Percentiles rank a stretch among this genome's conserved stretches.
Conservation (phyloP, 164 flowering plant species). For the Dillenia turbinata region DNA sequence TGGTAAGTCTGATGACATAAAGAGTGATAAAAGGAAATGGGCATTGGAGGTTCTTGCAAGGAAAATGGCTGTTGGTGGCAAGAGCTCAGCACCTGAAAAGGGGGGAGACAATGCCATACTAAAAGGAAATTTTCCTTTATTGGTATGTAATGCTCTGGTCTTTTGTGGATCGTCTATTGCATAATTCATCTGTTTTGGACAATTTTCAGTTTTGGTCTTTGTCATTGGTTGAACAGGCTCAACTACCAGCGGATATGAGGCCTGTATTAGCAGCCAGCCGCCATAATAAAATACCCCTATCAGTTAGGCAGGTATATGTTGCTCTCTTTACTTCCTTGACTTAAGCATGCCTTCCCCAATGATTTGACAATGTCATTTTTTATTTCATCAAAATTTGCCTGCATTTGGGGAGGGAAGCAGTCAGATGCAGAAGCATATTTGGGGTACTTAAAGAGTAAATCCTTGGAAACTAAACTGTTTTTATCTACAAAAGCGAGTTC, state of each 20-base stretch:
- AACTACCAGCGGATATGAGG: slow-evolving; percentile 84
- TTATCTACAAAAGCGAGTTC: too few relatives aligned
- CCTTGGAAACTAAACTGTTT: too few relatives aligned
- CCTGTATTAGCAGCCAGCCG: slow-evolving; percentile 57
- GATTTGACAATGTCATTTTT: neutral
- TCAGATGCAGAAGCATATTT: too few relatives aligned
- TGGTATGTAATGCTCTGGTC: slow-evolving; percentile 41
- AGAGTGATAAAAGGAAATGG: slow-evolving; percentile 83
- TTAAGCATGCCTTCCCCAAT: neutral
- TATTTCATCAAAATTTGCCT: neutral
- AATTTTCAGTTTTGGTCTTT: neutral
- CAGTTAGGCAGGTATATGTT: slow-evolving; percentile 76
- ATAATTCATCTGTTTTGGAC: neutral
- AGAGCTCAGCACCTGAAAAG: slow-evolving; percentile 28
- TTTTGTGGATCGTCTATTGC: neutral
- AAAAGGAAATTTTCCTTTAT: slow-evolving; percentile 68
- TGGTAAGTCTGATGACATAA: slow-evolving; percentile 40
- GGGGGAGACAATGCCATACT: slow-evolving; percentile 42
- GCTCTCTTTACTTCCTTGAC: neutral
- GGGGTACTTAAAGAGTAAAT: too few relatives aligned
- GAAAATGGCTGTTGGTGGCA: slow-evolving; percentile 43
- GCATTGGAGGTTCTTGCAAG: slow-evolving; percentile 92
- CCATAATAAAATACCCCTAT: slow-evolving; percentile 65
- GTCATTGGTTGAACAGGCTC: slow-evolving; percentile 50
- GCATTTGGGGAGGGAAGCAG: too few relatives aligned